Percentiles rank a stretch among this genome's conserved stretches.
Conservation (phyloP, 768 basidiomycete genomes). For the Rhodotorula paludigena region DNA sequence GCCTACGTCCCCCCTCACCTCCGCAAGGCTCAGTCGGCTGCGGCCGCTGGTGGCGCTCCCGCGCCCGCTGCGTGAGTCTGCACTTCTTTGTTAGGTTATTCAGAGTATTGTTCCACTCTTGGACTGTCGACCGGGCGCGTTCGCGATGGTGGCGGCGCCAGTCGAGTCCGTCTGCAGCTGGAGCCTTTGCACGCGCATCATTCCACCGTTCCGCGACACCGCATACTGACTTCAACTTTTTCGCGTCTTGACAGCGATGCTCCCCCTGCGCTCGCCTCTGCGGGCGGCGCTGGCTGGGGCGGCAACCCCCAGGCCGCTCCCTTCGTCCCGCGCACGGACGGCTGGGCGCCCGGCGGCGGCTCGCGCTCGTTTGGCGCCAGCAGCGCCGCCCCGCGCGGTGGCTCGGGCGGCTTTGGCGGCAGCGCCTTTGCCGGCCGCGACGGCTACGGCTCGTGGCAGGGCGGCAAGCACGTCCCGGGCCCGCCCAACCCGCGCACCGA, state of each 20-base stretch:
- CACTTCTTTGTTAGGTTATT: too few species aligned
- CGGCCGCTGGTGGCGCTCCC: conserved; percentile 9
- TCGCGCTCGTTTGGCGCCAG: neutral
- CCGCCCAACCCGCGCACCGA: conserved; percentile 79
- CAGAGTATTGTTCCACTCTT: too few species aligned
- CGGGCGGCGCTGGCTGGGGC: conserved; percentile 2
- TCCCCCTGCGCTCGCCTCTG: neutral
- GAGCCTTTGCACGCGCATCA: too few species aligned
- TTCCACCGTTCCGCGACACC: too few species aligned
- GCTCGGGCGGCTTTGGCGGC: conserved; percentile 17
- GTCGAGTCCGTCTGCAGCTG: too few species aligned
- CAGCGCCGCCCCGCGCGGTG: neutral
- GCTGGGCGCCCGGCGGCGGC: conserved; percentile 22
- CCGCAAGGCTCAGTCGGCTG: conserved; percentile 21
- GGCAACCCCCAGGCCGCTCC: conserved; percentile 23
- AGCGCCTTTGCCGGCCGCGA: conserved; percentile 45
- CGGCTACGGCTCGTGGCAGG: conserved; percentile 72
- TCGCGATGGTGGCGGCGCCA: too few species aligned
- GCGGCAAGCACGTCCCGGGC: conserved; percentile 81
- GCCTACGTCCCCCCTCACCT: conserved; percentile 40
- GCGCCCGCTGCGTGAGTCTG: conserved; percentile 8
- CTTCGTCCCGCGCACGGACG: conserved; percentile 20
- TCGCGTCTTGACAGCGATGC: neutral
- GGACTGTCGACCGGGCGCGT: too few species aligned
- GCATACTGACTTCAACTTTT: neutral